Percentiles rank a stretch among this genome's conserved stretches.
Evolutionary conservation across 139 green algal species (phyloP).

Genomic region (Chlorella sp.): DNA sequence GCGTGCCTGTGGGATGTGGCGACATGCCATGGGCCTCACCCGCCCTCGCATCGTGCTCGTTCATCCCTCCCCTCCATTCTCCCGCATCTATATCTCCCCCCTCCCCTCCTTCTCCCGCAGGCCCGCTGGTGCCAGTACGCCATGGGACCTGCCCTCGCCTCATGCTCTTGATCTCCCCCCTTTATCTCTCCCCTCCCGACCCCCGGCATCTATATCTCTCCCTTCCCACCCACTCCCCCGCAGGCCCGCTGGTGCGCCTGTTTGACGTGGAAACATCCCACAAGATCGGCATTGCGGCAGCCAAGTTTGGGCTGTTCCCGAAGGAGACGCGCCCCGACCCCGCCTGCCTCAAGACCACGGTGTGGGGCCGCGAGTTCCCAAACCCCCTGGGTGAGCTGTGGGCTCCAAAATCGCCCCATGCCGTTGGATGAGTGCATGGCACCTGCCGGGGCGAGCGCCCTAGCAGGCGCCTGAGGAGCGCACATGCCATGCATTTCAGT

Average conservation of each 20-base stretch:
- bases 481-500: background rate
- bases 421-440: background rate
- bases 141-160: too few species aligned
- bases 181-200: background rate
- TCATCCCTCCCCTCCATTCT: too few species aligned
- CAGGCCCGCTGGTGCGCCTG: conserved; percentile 68
- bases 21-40: too few species aligned
- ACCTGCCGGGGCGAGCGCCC: background rate
- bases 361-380: conserved; percentile 80
- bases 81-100: too few species aligned
- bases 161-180: background rate
- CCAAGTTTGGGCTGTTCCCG: conserved; percentile 71
- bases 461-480: background rate
- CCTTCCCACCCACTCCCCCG: background rate
- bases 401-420: too few species aligned
- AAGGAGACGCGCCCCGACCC: conserved; percentile 72
- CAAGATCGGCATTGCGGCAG: conserved; percentile 71
- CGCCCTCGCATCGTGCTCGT: too few species aligned
- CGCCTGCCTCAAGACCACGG: conserved; percentile 59
- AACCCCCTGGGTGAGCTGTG: conserved; percentile 93
- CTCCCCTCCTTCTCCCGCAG: too few species aligned
- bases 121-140: background rate
- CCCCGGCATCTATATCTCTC: too few species aligned
- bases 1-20: too few species aligned
- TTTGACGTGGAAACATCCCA: conserved; percentile 87